phyloP scores from a whole-genome alignment of 805 yeast genomes.

The Suhomyces canberraensis region DNA sequence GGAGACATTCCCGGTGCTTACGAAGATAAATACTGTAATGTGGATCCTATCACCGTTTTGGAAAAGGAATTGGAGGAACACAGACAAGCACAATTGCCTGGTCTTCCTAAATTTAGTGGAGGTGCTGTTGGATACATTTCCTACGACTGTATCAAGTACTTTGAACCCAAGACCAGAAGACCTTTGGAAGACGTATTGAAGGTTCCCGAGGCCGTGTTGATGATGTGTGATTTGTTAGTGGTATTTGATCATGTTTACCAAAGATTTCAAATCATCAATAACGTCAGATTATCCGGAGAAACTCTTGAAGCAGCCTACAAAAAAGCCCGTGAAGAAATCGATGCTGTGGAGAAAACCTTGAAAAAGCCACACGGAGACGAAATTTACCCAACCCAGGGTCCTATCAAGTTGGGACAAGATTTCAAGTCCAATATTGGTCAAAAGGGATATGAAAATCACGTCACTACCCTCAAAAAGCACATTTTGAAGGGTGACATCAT shows the following conservation, averaged over 20 bases:
- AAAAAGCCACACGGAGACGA: constrained; percentile 39
- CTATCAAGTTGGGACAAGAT: constrained; percentile 61
- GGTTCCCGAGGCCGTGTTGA: constrained; percentile 87
- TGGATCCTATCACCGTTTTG: constrained; percentile 75
- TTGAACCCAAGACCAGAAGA: constrained; percentile 86
- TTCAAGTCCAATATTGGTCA: constrained; percentile 90
- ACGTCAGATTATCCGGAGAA: constrained; percentile 51
- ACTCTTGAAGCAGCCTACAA: constrained; percentile 43
- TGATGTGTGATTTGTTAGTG: constrained; percentile 86
- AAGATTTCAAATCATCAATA: constrained; percentile 85
- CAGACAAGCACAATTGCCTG: constrained; percentile 74
- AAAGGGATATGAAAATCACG: constrained; percentile 88
- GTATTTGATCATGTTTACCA: constrained; percentile 95
- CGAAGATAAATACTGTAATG: constrained; percentile 38
- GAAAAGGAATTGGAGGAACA: constrained; percentile 68
- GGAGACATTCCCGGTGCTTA: constrained; percentile 54
- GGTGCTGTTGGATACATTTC: constrained; percentile 97
- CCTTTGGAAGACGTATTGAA: constrained; percentile 72
- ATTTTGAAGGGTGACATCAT: constrained; percentile 90
- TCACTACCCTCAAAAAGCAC: constrained; percentile 68
- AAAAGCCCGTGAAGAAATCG: constrained; percentile 56
- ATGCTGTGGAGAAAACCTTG: constrained; percentile 49
- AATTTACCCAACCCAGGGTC: constrained; percentile 69
- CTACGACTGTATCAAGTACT: constrained; percentile 94
- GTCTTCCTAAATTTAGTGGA: constrained; percentile 81